phyloP scores from a whole-genome alignment of 129 eudicot species.

The Gnaphalium uliginosum region DNA sequence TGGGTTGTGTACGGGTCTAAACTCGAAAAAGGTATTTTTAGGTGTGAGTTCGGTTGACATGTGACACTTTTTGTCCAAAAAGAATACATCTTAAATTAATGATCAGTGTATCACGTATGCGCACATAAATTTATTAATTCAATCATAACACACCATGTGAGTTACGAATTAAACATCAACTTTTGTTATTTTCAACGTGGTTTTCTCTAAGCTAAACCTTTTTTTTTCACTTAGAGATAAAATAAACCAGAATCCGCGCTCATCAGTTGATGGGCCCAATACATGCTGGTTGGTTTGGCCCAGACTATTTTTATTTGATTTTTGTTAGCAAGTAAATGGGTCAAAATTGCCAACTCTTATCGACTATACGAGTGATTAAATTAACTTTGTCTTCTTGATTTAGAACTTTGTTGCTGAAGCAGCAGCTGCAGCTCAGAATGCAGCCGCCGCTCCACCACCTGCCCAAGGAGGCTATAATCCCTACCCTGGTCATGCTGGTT shows the following conservation, averaged over 20 bases:
- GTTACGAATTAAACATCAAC: not conserved
- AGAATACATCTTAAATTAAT: no score
- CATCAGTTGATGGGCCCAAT: no score
- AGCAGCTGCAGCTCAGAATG: slow-evolving; percentile 54
- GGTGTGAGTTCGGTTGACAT: no score
- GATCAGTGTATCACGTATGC: no score
- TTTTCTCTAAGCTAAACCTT: not conserved
- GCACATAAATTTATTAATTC: no score
- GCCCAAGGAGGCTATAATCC: slow-evolving; percentile 74
- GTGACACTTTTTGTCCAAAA: no score
- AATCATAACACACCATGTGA: not conserved
- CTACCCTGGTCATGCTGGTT: slow-evolving; percentile 55
- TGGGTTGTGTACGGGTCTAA: no score
- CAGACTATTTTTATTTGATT: not conserved
- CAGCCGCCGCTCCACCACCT: slow-evolving; percentile 43
- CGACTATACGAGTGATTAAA: not conserved
- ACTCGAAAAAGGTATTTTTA: no score
- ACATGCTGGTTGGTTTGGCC: no score
- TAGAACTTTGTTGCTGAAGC: slow-evolving; percentile 87
- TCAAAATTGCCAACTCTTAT: not conserved
- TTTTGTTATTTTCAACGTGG: not conserved
- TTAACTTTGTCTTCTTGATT: slow-evolving; percentile 23
- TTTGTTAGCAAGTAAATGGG: not conserved
- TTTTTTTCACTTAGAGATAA: no score
- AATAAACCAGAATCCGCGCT: no score